Base-by-base conservation (phyloP, 805 yeast species). In the Cyberlindnera xishuangbannaensis region DNA sequence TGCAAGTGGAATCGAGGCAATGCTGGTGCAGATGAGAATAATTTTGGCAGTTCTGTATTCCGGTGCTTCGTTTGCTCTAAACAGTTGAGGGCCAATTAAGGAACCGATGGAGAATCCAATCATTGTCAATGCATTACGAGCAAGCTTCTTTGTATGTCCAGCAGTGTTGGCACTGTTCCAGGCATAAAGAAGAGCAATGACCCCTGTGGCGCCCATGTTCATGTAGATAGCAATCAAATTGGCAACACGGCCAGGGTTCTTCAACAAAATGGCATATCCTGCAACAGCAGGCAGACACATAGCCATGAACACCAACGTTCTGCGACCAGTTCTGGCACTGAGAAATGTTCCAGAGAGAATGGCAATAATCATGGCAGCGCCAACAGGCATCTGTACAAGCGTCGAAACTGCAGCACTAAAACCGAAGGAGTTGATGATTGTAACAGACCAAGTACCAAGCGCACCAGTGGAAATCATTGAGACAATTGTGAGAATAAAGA, bases 121-220 rank as follows among this genome's bases (percentile, higher is more conserved):
- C 76, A 76, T 69, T 1, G 76, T 73, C 16, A 68, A 45, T 5
- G 71, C 73, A 44, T 73, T 74, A 39, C 79, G 58, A 20, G 67
- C 66, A 17, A 73, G 55, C 40, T 76, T 65, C 47, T 76, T 76
- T 6, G 79, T 73, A 35, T 73, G 71, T 2, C 83, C 82, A 1
- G 82, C 73, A 7, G 79, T 74, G 44, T 76, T 76, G 28, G 78
- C 68, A 35, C 71, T 66, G 40, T 73, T 73, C 83, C 82, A 76
- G 5, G 76, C 68, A 46, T 74, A 76, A 19, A 76, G 61, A 33
- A 76, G 61, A 1, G 81, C 72, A 34, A 73, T 75, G 33, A 73
- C 63, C 56, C 76, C 64, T 19, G 77, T 69, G 27, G 82, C 68
- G 45, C 78, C 64, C 67, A 75, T 62, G 30, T 67, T 60, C 49